phyloP scores from a whole-genome alignment of 768 basidiomycete genomes.

The Roridomyces roridus region DNA sequence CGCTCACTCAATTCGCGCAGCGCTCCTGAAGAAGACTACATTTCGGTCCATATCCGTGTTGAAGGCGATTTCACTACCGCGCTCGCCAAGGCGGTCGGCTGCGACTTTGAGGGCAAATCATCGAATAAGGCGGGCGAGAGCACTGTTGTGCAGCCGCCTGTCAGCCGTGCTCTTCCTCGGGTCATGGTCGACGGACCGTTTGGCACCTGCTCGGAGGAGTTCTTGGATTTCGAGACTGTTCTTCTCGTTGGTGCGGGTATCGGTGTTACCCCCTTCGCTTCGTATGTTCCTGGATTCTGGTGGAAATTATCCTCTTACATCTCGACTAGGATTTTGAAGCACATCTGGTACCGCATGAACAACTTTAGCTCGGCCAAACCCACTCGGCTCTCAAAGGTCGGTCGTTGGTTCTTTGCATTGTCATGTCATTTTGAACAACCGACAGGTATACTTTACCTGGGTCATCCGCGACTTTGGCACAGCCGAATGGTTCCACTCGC shows the following conservation, averaged over 20 bases:
- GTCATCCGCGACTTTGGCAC: conserved; percentile 93
- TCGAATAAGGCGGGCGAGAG: conserved; percentile 65
- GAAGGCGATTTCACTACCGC: conserved; percentile 89
- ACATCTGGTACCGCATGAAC: conserved; percentile 97
- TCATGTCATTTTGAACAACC: no score
- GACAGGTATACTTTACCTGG: conserved; percentile 90
- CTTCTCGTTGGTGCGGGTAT: conserved; percentile 94
- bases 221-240: conserved; percentile 87
- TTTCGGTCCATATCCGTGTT: conserved; percentile 91
- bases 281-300: conserved; percentile 55
- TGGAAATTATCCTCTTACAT: background rate
- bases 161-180: conserved; percentile 81
- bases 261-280: conserved; percentile 95
- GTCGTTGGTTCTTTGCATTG: background rate
- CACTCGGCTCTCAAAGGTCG: conserved; percentile 84
- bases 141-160: conserved; percentile 59
- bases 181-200: conserved; percentile 98
- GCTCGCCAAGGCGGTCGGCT: conserved; percentile 83
- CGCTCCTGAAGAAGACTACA: conserved; percentile 94
- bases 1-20: conserved; percentile 41
- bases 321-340: conserved; percentile 71
- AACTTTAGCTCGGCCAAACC: conserved; percentile 77
- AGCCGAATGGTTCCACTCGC: conserved; percentile 94
- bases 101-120: conserved; percentile 70
- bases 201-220: conserved; percentile 91